Evolutionary conservation across 140 eudicot species (phyloP).

Genomic region (Flaveria floridana): DNA sequence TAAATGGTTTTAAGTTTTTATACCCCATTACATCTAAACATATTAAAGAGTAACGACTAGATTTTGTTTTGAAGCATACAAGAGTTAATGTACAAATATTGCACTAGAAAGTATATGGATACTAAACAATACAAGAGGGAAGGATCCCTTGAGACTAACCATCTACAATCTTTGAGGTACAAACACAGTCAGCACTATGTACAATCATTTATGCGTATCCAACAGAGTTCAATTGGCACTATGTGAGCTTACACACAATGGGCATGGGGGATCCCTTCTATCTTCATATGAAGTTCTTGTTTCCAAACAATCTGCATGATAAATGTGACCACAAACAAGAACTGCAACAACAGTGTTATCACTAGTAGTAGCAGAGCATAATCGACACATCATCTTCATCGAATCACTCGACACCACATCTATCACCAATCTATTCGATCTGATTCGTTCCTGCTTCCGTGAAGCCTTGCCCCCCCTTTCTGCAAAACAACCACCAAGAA

Average conservation of each 20-base stretch:
- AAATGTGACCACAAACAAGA: slow-evolving; percentile 71
- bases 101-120: neutral
- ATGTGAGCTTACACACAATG: slow-evolving; percentile 39
- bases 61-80: neutral
- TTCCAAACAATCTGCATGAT: slow-evolving; percentile 83
- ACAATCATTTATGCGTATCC: slow-evolving; percentile 5
- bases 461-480: slow-evolving; percentile 26
- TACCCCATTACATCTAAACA: neutral
- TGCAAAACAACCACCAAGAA: slow-evolving; percentile 19
- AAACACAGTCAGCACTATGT: slow-evolving; percentile 21
- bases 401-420: slow-evolving; percentile 21
- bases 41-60: neutral
- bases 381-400: slow-evolving; percentile 25
- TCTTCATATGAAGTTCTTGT: slow-evolving; percentile 47
- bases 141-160: slow-evolving; percentile 4
- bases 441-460: slow-evolving; percentile 15
- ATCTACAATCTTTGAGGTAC: slow-evolving; percentile 17
- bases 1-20: too few relatives aligned
- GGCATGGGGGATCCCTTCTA: slow-evolving; percentile 71
- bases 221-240: slow-evolving; percentile 3
- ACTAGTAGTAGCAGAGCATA: slow-evolving; percentile 25
- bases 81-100: neutral
- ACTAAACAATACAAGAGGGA: slow-evolving; percentile 1
- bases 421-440: slow-evolving; percentile 26
- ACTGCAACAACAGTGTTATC: slow-evolving; percentile 63